Base-by-base conservation (phyloP, 495 filamentous ascomycete species). In the Beverwykella pulmonaria region DNA sequence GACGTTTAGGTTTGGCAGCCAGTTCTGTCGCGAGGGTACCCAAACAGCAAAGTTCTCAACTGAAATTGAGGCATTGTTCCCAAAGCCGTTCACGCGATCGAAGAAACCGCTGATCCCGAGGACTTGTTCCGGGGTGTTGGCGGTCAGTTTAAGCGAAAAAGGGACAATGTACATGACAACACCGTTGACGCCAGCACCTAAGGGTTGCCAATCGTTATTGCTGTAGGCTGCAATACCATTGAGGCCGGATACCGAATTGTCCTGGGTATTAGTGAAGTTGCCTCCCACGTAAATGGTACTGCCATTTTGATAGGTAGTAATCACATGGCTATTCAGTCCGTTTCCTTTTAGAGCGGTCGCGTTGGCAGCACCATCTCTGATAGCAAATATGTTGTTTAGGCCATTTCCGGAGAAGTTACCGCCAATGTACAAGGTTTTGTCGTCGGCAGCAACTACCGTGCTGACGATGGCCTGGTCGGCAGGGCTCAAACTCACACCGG, bases 181-280 rank as follows among this genome's bases (percentile, higher is more conserved):
- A 17, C 93, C 94, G 73, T 94, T 89, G 61, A 98, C 88, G 47
- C 94, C 94, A 48, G 87, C 89, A 39, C 93, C 94, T 8, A 99
- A 82, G 0, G 94, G 73, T 25, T 78, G 79, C 94, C 93, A 99
- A 15, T 80, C 75, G 58, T 90, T 85, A 59, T 80, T 84, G 68
- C 92, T 86, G 76, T 90, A 99, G 17, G 87, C 80, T 0, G 90
- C 93, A 50, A 96, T 80, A 66, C 91, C 85, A 50, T 83, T 84
- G 27, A 99, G 76, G 5, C 87, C 88, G 25, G 80, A 62, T 15
- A 75, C 81, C 19, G 80, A 82, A 27, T 83, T 83, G 52, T 87
- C 83, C 22, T 80, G 82, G 0, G 92, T 93, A 68, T 88, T 83
- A 41, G 87, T 90, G 74, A 99, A 99, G 65, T 84, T 83, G 41